phyloP scores from a whole-genome alignment of 2,329 filamentous ascomycete genomes.

The Aureobasidium sp. region DNA sequence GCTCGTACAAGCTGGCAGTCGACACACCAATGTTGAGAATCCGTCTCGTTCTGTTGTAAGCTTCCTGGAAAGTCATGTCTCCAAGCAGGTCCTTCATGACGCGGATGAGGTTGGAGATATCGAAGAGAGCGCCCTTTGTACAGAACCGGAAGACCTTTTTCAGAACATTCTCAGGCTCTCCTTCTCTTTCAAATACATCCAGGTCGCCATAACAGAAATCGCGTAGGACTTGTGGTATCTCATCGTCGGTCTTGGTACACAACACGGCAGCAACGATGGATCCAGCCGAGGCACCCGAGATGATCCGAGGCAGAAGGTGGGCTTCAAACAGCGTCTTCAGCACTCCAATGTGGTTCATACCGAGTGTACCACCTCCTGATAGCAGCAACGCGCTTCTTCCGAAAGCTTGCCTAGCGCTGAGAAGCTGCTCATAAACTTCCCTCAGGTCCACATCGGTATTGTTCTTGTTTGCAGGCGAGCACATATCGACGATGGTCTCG shows the following conservation, averaged over 20 bases:
- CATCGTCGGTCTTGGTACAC: constrained; percentile 68
- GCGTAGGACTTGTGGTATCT: constrained; percentile 61
- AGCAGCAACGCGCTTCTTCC: constrained; percentile 76
- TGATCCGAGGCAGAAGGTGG: constrained; percentile 70
- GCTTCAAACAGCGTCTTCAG: constrained; percentile 71
- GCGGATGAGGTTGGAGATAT: constrained; percentile 69
- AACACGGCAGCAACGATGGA: constrained; percentile 78
- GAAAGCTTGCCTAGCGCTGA: constrained; percentile 69
- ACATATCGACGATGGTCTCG: constrained; percentile 57
- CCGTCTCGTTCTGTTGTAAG: constrained; percentile 85
- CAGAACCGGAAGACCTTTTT: constrained; percentile 63
- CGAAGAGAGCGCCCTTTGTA: constrained; percentile 76
- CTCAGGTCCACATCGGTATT: constrained; percentile 49
- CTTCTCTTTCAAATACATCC: constrained; percentile 64
- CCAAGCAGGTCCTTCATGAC: constrained; percentile 77
- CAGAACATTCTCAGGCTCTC: constrained; percentile 52
- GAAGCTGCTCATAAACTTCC: constrained; percentile 57
- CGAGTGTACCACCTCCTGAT: constrained; percentile 81
- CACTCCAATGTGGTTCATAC: constrained; percentile 87
- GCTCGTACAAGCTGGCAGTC: constrained; percentile 75
- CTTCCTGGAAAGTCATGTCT: constrained; percentile 90
- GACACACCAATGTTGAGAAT: constrained; percentile 94
- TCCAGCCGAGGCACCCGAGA: constrained; percentile 79
- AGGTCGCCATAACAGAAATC: constrained; percentile 73
- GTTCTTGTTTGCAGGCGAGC: constrained; percentile 27